Conservation (phyloP, 2,329 filamentous ascomycete species). For the Biscogniauxia marginata region DNA sequence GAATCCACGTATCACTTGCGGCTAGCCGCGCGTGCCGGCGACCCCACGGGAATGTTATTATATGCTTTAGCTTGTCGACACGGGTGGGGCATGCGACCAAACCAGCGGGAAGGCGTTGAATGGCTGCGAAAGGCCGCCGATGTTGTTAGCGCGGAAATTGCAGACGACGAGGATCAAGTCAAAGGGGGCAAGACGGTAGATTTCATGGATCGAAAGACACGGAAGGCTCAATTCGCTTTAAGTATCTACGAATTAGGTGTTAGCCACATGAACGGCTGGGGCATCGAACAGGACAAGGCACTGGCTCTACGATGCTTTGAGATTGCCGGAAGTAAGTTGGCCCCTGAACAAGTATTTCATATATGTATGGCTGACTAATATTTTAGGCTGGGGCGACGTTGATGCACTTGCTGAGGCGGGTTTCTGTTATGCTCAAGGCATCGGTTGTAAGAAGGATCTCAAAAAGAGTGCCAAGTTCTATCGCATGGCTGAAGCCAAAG, state of each 20-base stretch:
- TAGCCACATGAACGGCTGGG: slow-evolving; percentile 98
- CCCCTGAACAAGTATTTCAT: neutral
- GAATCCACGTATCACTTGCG: slow-evolving; percentile 96
- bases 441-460: slow-evolving; percentile 93
- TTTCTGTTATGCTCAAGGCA: slow-evolving; percentile 91
- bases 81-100: slow-evolving; percentile 95
- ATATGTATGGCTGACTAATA: slow-evolving; percentile 14
- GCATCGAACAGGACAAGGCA: slow-evolving; percentile 86
- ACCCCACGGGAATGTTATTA: slow-evolving; percentile 92
- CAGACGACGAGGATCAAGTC: slow-evolving; percentile 70
- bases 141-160: slow-evolving; percentile 75
- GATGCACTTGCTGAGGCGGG: slow-evolving; percentile 93
- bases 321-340: slow-evolving; percentile 75
- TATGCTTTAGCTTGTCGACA: slow-evolving; percentile 94
- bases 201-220: slow-evolving; percentile 70
- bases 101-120: slow-evolving; percentile 82
- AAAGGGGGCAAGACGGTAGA: slow-evolving; percentile 65
- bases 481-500: slow-evolving; percentile 84
- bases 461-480: slow-evolving; percentile 93
- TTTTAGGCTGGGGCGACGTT: slow-evolving; percentile 80
- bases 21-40: slow-evolving; percentile 78
- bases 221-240: slow-evolving; percentile 89
- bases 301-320: slow-evolving; percentile 92
- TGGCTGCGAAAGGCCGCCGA: slow-evolving; percentile 94
- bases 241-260: slow-evolving; percentile 96